phyloP scores from a whole-genome alignment of 352 stramenopile species.

The Phytopythium kandeliae region DNA sequence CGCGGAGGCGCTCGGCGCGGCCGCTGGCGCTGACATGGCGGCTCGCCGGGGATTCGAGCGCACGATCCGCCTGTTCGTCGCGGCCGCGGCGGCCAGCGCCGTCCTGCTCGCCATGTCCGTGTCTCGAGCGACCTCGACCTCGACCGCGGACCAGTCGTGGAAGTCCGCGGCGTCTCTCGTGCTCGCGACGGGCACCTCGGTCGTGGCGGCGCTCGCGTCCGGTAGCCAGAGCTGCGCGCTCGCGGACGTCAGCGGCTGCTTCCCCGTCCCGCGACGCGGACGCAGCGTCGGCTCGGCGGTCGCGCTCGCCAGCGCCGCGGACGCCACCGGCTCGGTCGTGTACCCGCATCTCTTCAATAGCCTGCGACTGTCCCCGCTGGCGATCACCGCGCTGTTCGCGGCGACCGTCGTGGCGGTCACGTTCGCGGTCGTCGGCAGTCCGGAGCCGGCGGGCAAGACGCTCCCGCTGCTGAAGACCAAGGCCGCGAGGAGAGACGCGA shows the following conservation, averaged over 20 bases:
- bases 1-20: background rate
- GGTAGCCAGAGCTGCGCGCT: background rate
- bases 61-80: background rate
- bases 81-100: background rate
- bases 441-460: background rate
- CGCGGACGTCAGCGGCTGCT: background rate
- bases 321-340: background rate
- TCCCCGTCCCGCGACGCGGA: background rate
- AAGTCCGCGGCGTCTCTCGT: background rate
- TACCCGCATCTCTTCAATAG: slow-evolving; percentile 3
- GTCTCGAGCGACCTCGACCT: background rate
- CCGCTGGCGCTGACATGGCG: background rate
- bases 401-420: background rate
- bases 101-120: background rate
- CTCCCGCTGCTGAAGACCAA: background rate
- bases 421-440: background rate
- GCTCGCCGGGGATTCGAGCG: background rate
- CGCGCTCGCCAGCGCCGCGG: background rate
- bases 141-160: background rate
- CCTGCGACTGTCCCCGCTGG: background rate
- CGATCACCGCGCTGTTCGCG: background rate
- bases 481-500: background rate
- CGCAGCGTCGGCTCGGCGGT: background rate
- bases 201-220: background rate
- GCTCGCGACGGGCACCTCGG: background rate